These are phyloP conservation scores for Calocybe indica DNA, from an alignment of 768 basidiomycete genomes.

Conservation along the genomic window DNA sequence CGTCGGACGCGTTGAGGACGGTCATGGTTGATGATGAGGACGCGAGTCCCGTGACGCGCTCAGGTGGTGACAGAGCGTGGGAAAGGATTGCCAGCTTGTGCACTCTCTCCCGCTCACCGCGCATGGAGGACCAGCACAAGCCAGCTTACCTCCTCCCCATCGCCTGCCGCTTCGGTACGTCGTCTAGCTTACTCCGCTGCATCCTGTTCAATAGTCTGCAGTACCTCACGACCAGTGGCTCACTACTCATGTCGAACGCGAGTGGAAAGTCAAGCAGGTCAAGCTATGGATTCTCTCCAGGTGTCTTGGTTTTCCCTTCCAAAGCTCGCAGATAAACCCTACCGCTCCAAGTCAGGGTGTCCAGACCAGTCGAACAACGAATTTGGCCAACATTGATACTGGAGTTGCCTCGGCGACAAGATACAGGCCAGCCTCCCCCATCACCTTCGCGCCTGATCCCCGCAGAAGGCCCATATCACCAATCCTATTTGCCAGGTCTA, in stretches of 20 bases:
- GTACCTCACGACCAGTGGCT: constrained; percentile 78
- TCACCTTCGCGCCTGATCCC: constrained; percentile 56
- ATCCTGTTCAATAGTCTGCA: constrained; percentile 14
- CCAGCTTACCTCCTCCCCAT: constrained; percentile 25
- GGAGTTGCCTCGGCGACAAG: constrained; percentile 2
- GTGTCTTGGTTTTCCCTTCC: constrained; percentile 35
- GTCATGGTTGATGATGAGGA: too few relatives aligned
- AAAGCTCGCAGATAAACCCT: constrained; percentile 12
- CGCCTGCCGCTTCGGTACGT: constrained; percentile 54
- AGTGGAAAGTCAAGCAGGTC: constrained; percentile 55
- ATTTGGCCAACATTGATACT: background rate
- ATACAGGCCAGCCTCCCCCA: constrained; percentile 54
- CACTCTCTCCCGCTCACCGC: constrained; percentile 1
- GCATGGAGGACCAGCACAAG: too few relatives aligned
- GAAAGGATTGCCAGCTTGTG: too few relatives aligned
- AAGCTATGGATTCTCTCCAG: constrained; percentile 61
- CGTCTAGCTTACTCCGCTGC: background rate
- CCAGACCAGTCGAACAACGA: constrained; percentile 2
- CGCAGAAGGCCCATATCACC: constrained; percentile 33
- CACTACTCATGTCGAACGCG: constrained; percentile 57
- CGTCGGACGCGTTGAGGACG: too few relatives aligned
- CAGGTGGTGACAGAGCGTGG: too few relatives aligned
- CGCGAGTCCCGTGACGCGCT: too few relatives aligned
- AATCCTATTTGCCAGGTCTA: constrained; percentile 32
- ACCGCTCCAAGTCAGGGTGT: constrained; percentile 6